phyloP scores from a whole-genome alignment of 176 grass and related monocot species.

The Aechmea fasciata region DNA sequence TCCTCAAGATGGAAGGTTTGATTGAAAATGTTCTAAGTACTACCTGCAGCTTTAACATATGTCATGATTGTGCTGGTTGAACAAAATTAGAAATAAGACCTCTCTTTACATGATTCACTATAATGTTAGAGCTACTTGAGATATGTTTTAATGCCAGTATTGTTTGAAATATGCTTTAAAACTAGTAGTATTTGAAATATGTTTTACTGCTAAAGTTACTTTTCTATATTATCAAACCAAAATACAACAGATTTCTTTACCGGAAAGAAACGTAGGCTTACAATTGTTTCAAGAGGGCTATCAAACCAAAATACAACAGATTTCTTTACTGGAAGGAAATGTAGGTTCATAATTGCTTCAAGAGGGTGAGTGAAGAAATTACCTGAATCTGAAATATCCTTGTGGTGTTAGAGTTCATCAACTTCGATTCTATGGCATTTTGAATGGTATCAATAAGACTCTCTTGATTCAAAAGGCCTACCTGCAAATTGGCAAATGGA shows the following conservation, averaged over 20 bases:
- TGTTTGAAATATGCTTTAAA: no score
- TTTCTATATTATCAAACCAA: not conserved
- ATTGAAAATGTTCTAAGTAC: no score
- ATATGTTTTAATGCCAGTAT: no score
- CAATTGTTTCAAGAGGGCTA: not conserved
- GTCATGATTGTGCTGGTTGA: no score
- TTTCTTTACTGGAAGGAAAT: not conserved
- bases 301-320: not conserved
- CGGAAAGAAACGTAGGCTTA: not conserved
- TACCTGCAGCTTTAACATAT: no score
- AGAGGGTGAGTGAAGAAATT: not conserved
- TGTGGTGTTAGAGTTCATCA: constrained; percentile 81
- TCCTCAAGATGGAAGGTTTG: no score
- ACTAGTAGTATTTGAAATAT: no score
- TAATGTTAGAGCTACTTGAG: no score
- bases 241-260: not conserved
- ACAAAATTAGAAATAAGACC: no score
- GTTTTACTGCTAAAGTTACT: no score
- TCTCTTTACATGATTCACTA: not conserved
- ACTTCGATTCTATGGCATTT: constrained; percentile 59
- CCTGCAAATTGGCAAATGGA: constrained; percentile 33
- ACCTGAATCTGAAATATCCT: constrained; percentile 95
- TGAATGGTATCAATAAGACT: constrained; percentile 76
- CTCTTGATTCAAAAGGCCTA: constrained; percentile 96
- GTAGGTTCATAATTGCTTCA: not conserved